A percentile compares a stretch with the other conserved stretches of the same genome.
Evolutionary conservation across 2,329 filamentous ascomycete genomes (phyloP).

Genomic region (Macroventuria anomochaeta): DNA sequence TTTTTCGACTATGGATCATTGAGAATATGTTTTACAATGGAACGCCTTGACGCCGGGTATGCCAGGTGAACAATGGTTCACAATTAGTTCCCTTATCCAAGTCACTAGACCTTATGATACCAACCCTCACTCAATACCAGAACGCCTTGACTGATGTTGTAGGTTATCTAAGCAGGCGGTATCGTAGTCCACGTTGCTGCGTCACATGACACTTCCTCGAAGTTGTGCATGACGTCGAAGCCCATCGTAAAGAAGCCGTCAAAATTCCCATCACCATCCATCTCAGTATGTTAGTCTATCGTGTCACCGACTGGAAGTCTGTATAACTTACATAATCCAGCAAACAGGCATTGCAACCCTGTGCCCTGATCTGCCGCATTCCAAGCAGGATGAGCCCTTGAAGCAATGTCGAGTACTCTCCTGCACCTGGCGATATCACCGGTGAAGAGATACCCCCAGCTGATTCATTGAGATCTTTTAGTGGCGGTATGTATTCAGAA

Average conservation of each 20-base stretch:
- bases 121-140: conserved; percentile 4
- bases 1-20: background rate
- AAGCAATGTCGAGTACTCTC: conserved; percentile 72
- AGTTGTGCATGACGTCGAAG: conserved; percentile 78
- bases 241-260: conserved; percentile 81
- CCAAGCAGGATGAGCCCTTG: conserved; percentile 83
- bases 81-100: conserved; percentile 3
- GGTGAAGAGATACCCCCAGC: conserved; percentile 82
- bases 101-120: conserved; percentile 11
- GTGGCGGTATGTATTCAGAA: conserved; percentile 71
- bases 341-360: conserved; percentile 75
- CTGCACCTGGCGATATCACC: conserved; percentile 71
- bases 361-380: conserved; percentile 79
- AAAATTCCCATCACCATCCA: conserved; percentile 72
- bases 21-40: background rate
- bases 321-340: conserved; percentile 75
- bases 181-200: conserved; percentile 67
- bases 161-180: conserved; percentile 47
- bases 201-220: conserved; percentile 79
- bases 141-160: background rate
- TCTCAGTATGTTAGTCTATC: conserved; percentile 56
- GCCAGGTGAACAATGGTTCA: conserved; percentile 9
- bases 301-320: background rate
- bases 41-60: conserved; percentile 13
- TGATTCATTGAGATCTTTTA: conserved; percentile 65